Conservation (phyloP, 225 moss, liverwort and hornwort species). For the Antitrichia curtipendula region DNA sequence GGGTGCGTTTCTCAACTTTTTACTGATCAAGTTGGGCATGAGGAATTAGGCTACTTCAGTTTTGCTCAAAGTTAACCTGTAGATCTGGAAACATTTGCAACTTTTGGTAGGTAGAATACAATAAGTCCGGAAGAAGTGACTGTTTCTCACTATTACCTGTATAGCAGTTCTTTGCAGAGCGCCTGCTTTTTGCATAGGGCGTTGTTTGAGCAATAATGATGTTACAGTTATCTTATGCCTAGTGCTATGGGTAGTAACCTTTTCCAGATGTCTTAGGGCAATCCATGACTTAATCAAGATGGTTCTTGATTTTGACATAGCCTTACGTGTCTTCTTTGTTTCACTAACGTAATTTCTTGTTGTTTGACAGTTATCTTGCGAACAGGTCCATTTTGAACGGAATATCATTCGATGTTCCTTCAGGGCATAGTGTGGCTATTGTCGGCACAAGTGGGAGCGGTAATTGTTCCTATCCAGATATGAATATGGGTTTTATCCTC, state of each 20-base stretch:
- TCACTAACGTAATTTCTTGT: neutral
- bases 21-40: neutral
- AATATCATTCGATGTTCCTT: slow-evolving; percentile 83
- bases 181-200: neutral
- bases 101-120: neutral
- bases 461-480: slow-evolving; percentile 4
- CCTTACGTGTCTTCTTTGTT: neutral
- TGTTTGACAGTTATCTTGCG: slow-evolving; percentile 47
- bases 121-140: neutral
- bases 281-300: neutral
- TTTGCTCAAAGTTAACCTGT: neutral
- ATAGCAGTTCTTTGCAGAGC: neutral
- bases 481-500: neutral
- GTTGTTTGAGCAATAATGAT: neutral
- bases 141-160: neutral
- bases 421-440: slow-evolving; percentile 86
- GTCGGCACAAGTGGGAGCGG: slow-evolving; percentile 99
- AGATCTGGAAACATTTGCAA: neutral
- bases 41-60: neutral
- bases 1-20: slow-evolving; percentile 40
- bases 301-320: neutral
- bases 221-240: neutral
- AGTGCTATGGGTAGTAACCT: neutral
- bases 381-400: slow-evolving; percentile 75
- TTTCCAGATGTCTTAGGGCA: neutral